Conservation (phyloP, 176 grass and related monocot genomes). For the Avena sativa region DNA sequence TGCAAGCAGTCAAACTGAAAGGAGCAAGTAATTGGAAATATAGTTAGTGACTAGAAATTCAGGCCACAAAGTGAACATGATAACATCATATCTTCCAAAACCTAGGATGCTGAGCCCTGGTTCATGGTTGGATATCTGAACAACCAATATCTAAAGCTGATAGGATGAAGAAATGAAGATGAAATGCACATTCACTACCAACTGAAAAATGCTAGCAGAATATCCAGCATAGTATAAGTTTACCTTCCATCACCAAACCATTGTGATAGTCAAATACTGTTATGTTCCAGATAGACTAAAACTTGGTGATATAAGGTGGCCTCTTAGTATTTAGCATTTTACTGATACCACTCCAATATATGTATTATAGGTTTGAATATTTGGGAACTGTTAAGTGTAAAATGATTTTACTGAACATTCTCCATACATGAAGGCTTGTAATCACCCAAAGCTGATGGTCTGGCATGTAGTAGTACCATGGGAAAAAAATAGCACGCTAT, state of each 20-base stretch:
- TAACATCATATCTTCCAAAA: constrained; percentile 12
- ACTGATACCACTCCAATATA: background rate
- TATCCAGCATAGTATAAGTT: constrained; percentile 7
- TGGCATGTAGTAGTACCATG: background rate
- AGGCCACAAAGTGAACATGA: constrained; percentile 22
- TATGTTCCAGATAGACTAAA: background rate
- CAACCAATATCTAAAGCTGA: constrained; percentile 4
- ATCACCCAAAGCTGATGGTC: constrained; percentile 1
- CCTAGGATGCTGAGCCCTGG: constrained; percentile 3
- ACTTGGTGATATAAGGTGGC: background rate
- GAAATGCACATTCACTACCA: constrained; percentile 10
- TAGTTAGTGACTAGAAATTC: background rate
- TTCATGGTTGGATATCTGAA: constrained; percentile 10
- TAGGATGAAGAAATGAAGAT: background rate
- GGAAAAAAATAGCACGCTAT: too few relatives aligned
- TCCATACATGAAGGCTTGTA: background rate
- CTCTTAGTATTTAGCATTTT: background rate
- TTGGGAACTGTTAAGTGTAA: background rate
- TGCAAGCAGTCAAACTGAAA: constrained; percentile 6
- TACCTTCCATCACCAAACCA: background rate
- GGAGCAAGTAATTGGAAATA: background rate
- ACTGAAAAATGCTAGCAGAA: constrained; percentile 7
- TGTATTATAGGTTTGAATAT: background rate
- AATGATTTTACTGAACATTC: background rate
- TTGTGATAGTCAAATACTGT: background rate